A percentile compares a stretch with the other conserved stretches of the same genome.
These are phyloP conservation scores for Tylopilus cervinicoccineus DNA, from an alignment of 768 basidiomycete species.

Conservation along the genomic window DNA sequence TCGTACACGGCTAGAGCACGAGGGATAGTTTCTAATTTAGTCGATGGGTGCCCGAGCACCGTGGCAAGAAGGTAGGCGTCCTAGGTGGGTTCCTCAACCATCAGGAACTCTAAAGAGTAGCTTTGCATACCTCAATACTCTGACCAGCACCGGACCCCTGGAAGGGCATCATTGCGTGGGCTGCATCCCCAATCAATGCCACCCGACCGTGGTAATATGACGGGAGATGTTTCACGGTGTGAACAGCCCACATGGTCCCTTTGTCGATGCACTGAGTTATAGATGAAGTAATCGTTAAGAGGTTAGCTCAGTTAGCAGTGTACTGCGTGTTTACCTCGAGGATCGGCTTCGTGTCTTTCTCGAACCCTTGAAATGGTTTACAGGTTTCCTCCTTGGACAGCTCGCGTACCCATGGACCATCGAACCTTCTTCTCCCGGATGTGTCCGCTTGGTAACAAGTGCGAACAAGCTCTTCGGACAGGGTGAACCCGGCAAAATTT, in stretches of 20 bases:
- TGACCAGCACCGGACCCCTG: slow-evolving; percentile 44
- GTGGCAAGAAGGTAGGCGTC: slow-evolving; percentile 36
- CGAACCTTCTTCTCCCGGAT: slow-evolving; percentile 12
- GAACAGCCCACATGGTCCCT: slow-evolving; percentile 60
- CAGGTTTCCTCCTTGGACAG: slow-evolving; percentile 44
- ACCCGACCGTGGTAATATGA: slow-evolving; percentile 52
- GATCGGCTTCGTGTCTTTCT: slow-evolving; percentile 55
- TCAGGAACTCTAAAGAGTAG: background rate
- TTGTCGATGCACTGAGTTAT: slow-evolving; percentile 49
- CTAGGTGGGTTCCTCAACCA: slow-evolving; percentile 10
- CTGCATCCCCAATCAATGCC: slow-evolving; percentile 43
- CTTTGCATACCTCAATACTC: slow-evolving; percentile 38
- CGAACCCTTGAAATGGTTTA: slow-evolving; percentile 47
- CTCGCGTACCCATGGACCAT: slow-evolving; percentile 46
- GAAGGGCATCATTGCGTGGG: slow-evolving; percentile 40
- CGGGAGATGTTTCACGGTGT: slow-evolving; percentile 49
- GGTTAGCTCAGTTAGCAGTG: no score
- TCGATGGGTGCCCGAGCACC: slow-evolving; percentile 42
- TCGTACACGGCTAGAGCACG: slow-evolving; percentile 47
- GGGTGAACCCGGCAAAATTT: slow-evolving; percentile 59
- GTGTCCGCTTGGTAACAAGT: slow-evolving; percentile 34
- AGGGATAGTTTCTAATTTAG: slow-evolving; percentile 33
- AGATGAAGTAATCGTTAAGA: background rate
- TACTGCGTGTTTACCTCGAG: slow-evolving; percentile 39
- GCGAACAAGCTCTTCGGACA: slow-evolving; percentile 48